Percentiles rank a stretch among this genome's conserved stretches.
phyloP scores from a whole-genome alignment of 257 asterid species.

The Solanum tacnaense region DNA sequence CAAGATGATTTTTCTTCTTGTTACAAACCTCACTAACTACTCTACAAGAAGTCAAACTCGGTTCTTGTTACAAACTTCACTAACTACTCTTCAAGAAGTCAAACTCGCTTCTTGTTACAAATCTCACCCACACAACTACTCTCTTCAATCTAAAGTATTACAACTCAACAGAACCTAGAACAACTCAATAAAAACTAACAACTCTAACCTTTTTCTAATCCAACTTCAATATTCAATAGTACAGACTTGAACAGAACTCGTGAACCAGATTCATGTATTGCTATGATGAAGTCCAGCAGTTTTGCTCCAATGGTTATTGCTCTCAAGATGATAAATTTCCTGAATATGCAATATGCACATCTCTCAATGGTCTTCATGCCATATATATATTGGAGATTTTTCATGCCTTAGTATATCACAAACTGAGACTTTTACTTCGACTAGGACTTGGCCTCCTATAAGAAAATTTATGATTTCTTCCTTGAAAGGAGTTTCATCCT shows the following conservation, averaged over 20 bases:
- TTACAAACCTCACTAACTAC: neutral
- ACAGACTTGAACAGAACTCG: neutral
- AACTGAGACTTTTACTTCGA: neutral
- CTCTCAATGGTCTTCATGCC: neutral
- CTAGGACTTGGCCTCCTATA: neutral
- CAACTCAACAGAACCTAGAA: neutral
- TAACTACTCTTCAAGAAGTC: neutral
- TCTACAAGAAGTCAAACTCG: neutral
- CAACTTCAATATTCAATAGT: neutral
- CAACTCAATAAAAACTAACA: neutral
- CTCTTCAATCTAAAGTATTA: neutral
- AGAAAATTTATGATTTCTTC: no score
- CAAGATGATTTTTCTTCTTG: no score
- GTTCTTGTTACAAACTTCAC: neutral
- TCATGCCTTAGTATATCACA: neutral
- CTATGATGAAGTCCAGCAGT: neutral
- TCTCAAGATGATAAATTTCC: neutral
- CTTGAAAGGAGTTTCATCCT: no score
- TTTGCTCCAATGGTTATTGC: neutral
- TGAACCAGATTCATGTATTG: neutral
- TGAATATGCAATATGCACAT: neutral
- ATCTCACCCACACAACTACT: neutral
- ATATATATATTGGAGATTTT: neutral
- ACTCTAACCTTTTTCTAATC: neutral
- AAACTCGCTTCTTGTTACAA: neutral